Evolutionary conservation across 2,329 filamentous ascomycete genomes (phyloP).

Genomic region (Penicillium sp.): DNA sequence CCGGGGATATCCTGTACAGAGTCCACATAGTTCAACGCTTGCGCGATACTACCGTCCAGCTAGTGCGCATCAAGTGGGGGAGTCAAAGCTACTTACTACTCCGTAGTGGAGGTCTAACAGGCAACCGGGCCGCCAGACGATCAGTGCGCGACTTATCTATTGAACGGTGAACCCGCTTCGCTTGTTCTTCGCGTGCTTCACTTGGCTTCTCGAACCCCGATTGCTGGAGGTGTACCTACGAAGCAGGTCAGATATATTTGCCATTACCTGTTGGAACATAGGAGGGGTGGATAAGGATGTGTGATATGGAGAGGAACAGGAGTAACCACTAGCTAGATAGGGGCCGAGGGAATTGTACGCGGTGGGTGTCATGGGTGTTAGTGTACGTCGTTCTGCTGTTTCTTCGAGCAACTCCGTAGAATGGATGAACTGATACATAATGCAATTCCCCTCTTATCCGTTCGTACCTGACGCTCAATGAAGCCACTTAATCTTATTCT

Average conservation of each 20-base stretch:
- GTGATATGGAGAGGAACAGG: no score
- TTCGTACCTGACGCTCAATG: not conserved
- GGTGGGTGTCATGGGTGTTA: not conserved
- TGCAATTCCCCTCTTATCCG: not conserved
- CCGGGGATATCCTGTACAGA: no score
- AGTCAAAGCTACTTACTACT: no score
- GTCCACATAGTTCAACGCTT: no score
- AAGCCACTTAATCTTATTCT: slow-evolving; percentile 8
- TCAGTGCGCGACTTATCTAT: slow-evolving; percentile 2
- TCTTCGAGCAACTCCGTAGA: no score
- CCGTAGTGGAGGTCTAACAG: not conserved
- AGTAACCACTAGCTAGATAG: not conserved
- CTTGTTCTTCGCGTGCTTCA: not conserved
- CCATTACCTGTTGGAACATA: slow-evolving; percentile 4
- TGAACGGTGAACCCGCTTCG: not conserved
- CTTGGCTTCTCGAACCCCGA: slow-evolving; percentile 1
- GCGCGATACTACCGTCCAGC: no score
- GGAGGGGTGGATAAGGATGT: not conserved
- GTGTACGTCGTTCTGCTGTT: no score
- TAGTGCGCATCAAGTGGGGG: not conserved
- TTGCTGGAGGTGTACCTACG: not conserved
- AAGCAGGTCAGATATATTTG: not conserved
- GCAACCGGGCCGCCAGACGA: not conserved
- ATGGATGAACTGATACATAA: not conserved
- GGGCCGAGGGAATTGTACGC: not conserved